Evolutionary conservation across 2,329 filamentous ascomycete genomes (phyloP).

Genomic region (Biscogniauxia mediterranea): DNA sequence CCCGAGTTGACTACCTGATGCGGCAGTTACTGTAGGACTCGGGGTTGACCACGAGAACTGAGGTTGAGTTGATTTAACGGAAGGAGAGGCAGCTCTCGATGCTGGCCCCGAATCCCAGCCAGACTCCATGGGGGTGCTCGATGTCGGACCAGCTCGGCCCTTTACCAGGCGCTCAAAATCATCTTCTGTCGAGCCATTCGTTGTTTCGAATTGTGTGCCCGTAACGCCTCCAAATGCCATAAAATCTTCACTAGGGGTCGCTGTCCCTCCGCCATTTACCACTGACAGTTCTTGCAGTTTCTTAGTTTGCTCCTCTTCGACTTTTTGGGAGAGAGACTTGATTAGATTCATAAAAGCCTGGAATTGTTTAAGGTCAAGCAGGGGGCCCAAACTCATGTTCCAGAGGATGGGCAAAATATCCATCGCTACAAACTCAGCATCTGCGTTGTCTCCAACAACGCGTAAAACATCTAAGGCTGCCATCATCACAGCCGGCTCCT

Average conservation of each 20-base stretch:
- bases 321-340: slow-evolving; percentile 71
- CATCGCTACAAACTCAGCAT: slow-evolving; percentile 87
- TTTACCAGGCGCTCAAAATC: slow-evolving; percentile 92
- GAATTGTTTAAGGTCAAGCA: slow-evolving; percentile 86
- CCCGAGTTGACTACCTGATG: slow-evolving; percentile 32
- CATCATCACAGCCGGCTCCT: slow-evolving; percentile 97
- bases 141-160: slow-evolving; percentile 53
- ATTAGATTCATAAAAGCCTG: slow-evolving; percentile 87
- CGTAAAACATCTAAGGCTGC: slow-evolving; percentile 81
- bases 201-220: slow-evolving; percentile 53
- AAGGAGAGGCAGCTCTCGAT: slow-evolving; percentile 32
- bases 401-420: slow-evolving; percentile 88
- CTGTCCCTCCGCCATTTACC: slow-evolving; percentile 47
- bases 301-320: slow-evolving; percentile 84
- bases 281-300: slow-evolving; percentile 81
- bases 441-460: slow-evolving; percentile 77
- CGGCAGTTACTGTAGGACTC: slow-evolving; percentile 38
- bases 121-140: slow-evolving; percentile 41
- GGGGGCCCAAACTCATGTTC: slow-evolving; percentile 85
- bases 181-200: slow-evolving; percentile 57
- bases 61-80: slow-evolving; percentile 37
- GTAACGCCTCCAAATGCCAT: slow-evolving; percentile 69
- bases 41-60: slow-evolving; percentile 66
- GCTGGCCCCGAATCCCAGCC: slow-evolving; percentile 48
- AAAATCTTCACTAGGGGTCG: slow-evolving; percentile 61